Evolutionary conservation across 176 grass and related monocot genomes (phyloP).

Genomic region (Aegilops longissima): DNA sequence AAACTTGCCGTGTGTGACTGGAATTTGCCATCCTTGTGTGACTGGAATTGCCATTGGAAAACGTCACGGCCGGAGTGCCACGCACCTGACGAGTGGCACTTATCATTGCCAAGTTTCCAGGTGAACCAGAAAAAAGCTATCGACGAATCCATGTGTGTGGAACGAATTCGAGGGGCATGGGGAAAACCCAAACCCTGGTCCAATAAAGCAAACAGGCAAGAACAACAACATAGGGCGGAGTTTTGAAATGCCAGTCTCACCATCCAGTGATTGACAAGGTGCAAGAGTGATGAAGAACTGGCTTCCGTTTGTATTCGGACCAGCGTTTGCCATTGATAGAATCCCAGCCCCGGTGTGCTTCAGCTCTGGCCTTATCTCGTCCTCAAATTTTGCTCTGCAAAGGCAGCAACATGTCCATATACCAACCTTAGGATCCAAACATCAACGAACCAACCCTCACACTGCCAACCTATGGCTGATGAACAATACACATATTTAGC

Average conservation of each 20-base stretch:
- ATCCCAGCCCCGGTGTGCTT: constrained; percentile 97
- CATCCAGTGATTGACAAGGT: constrained; percentile 94
- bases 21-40: too few relatives aligned
- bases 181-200: neutral
- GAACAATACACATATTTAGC: neutral
- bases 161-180: neutral
- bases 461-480: neutral
- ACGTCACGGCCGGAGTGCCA: too few relatives aligned
- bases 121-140: neutral
- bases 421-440: neutral
- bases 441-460: neutral
- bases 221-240: neutral
- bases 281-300: constrained; percentile 96
- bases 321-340: constrained; percentile 93
- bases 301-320: constrained; percentile 93
- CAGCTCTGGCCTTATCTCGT: constrained; percentile 80
- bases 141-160: neutral
- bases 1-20: too few relatives aligned
- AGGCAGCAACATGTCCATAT: neutral
- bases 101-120: neutral
- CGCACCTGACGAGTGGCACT: too few relatives aligned
- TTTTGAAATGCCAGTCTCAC: constrained; percentile 40
- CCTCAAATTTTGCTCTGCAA: constrained; percentile 83
- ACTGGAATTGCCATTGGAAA: too few relatives aligned
- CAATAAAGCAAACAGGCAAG: neutral